Evolutionary conservation across 805 yeast species (phyloP).

Genomic region (Saccharomyces kudriavzevii): DNA sequence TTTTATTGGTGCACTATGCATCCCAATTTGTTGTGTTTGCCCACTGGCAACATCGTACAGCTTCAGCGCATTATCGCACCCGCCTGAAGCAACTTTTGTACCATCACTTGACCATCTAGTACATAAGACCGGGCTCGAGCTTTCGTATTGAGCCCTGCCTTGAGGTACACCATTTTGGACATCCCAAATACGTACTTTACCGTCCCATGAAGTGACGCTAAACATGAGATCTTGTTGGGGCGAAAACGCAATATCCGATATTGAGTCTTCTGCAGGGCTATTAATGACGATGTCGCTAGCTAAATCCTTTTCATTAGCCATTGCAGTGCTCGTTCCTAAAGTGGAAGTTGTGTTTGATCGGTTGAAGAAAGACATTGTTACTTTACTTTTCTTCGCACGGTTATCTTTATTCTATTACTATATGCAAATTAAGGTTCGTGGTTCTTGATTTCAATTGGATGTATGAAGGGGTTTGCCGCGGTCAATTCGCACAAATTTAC

Average conservation of each 20-base stretch:
- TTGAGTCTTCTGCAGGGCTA: constrained; percentile 87
- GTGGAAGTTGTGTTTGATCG: constrained; percentile 6
- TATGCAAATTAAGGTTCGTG: not conserved
- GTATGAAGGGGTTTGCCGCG: not conserved
- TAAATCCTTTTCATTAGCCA: constrained; percentile 33
- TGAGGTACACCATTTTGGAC: constrained; percentile 71
- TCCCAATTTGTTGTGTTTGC: constrained; percentile 77
- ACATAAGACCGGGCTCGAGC: constrained; percentile 77
- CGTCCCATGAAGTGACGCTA: constrained; percentile 89
- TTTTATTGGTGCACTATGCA: constrained; percentile 74
- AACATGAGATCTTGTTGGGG: constrained; percentile 71
- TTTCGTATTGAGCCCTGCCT: constrained; percentile 84
- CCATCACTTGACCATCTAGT: constrained; percentile 86
- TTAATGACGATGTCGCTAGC: constrained; percentile 62
- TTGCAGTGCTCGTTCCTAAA: constrained; percentile 17
- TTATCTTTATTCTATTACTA: not conserved
- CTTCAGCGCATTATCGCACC: constrained; percentile 82
- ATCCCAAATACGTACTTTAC: constrained; percentile 87
- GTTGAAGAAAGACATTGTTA: constrained; percentile 20
- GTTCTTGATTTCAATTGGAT: not conserved
- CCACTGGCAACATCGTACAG: constrained; percentile 76
- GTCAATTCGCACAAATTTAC: not conserved
- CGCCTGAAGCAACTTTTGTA: constrained; percentile 77
- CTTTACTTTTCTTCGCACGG: not conserved
- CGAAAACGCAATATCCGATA: constrained; percentile 76